These are phyloP conservation scores for Mycena leptocephala DNA, from an alignment of 768 basidiomycete genomes.

Conservation along the genomic window DNA sequence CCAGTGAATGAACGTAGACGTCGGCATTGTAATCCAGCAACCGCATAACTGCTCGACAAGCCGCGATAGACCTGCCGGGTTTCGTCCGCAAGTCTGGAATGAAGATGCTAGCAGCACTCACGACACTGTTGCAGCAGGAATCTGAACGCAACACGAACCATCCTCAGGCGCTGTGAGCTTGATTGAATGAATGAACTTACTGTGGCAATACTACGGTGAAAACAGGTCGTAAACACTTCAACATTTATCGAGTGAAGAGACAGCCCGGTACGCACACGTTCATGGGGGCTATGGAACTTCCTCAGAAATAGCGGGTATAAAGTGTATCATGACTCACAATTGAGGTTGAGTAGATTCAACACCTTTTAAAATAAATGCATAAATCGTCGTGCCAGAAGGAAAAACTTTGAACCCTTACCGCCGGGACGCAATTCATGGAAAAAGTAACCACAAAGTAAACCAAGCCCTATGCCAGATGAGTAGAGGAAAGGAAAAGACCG, in stretches of 20 bases:
- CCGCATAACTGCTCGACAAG: constrained; percentile 80
- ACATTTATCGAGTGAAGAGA: background rate
- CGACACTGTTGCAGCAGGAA: constrained; percentile 80
- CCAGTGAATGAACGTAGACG: constrained; percentile 64
- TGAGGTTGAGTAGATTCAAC: constrained; percentile 72
- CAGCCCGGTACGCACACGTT: constrained; percentile 65
- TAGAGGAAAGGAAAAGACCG: background rate
- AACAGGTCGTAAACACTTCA: background rate
- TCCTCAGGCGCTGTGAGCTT: constrained; percentile 21
- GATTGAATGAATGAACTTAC: constrained; percentile 49
- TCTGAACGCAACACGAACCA: constrained; percentile 45
- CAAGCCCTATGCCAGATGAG: constrained; percentile 57
- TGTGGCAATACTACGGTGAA: constrained; percentile 72
- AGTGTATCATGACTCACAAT: constrained; percentile 56
- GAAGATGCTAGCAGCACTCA: constrained; percentile 43
- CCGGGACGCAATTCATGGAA: constrained; percentile 77
- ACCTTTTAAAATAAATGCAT: constrained; percentile 53
- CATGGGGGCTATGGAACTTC: constrained; percentile 64
- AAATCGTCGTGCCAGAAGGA: background rate
- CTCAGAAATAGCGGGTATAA: background rate
- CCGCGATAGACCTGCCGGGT: constrained; percentile 67
- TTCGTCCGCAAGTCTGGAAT: constrained; percentile 4
- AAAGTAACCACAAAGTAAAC: constrained; percentile 80
- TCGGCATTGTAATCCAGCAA: constrained; percentile 71
- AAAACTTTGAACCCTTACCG: constrained; percentile 60